Conservation (phyloP, 352 stramenopile genomes). For the Aphanomyces euteiches region DNA sequence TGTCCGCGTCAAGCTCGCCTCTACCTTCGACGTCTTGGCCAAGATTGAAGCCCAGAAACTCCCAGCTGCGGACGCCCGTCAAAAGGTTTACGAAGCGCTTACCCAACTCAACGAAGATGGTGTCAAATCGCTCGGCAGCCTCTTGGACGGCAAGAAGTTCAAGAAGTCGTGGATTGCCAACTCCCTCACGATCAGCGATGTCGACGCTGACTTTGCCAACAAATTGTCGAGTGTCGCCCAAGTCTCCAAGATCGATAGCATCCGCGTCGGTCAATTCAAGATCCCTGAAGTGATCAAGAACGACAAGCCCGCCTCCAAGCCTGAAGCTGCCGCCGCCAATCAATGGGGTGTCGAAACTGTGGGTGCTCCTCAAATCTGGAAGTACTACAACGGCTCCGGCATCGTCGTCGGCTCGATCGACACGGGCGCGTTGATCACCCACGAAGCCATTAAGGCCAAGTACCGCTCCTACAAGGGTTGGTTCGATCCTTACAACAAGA, state of each 20-base stretch:
- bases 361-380: slow-evolving; percentile 26
- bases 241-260: neutral
- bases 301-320: neutral
- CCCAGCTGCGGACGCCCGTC: neutral
- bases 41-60: neutral
- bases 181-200: neutral
- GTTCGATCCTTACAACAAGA: slow-evolving; percentile 45
- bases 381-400: slow-evolving; percentile 19
- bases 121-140: neutral
- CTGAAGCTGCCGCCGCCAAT: neutral
- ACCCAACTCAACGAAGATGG: neutral
- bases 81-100: neutral
- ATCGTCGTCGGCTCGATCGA: slow-evolving; percentile 33
- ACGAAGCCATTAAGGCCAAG: slow-evolving; percentile 32
- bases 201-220: neutral
- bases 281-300: neutral
- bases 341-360: slow-evolving; percentile 31
- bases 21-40: neutral
- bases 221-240: neutral
- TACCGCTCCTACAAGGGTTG: slow-evolving; percentile 43
- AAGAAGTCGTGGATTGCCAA: neutral
- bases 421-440: slow-evolving; percentile 22
- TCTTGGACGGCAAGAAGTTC: neutral
- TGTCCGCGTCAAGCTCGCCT: neutral
- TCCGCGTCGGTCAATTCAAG: slow-evolving; percentile 4